Evolutionary conservation across 1,284 basidiomycete species (phyloP), one percentile per base, ranked within the genome.

Genomic region (Ganoderma multipileum): DNA sequence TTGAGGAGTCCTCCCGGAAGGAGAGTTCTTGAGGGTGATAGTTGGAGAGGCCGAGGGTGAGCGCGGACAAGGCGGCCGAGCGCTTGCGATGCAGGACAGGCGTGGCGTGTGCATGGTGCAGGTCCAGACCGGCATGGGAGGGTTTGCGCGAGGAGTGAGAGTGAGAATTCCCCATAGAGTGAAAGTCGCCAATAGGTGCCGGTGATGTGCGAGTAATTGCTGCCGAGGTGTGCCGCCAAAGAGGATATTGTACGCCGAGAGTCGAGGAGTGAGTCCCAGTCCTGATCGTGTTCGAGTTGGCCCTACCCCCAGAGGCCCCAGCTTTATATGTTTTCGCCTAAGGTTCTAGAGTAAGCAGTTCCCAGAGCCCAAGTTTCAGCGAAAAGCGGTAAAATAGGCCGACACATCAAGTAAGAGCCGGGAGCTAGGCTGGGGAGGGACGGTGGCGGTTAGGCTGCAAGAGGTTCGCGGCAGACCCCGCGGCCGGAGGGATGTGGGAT

Each of bases 91-190:
- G 64, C 67, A 77, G 33, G 69, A 54, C 69, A 52, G 71, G 71
- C 63, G 59, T 67, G 68, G 54, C 64, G 65, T 66, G 59, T 63
- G 71, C 67, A 69, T 65, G 70, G 72, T 65, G 69, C 42, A 64
- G 33, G 70, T 73, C 72, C 65, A 73, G 61, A 57, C 69, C 63
- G 47, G 72, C 62, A 63, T 78, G 47, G 63, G 71, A 50, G 55
- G 60, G 41, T 50, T 62, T 38, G 67, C 47, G 69, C 66, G 66
- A 60, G 54, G 71, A 79, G 67, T 79, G 76, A 59, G 71, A 79
- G 67, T 79, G 76, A 64, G 74, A 75, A 77, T 77, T 78, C 66
- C 79, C 79, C 79, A 80, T 80, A 30, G 47, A 52, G 47, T 52
- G 47, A 26, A 52, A 28, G 47, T 52, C 23, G 47, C 23, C 23